Percentiles rank a stretch among this genome's conserved stretches.
Evolutionary conservation across 2,329 filamentous ascomycete genomes (phyloP).

Genomic region (Monosporascus sp.): DNA sequence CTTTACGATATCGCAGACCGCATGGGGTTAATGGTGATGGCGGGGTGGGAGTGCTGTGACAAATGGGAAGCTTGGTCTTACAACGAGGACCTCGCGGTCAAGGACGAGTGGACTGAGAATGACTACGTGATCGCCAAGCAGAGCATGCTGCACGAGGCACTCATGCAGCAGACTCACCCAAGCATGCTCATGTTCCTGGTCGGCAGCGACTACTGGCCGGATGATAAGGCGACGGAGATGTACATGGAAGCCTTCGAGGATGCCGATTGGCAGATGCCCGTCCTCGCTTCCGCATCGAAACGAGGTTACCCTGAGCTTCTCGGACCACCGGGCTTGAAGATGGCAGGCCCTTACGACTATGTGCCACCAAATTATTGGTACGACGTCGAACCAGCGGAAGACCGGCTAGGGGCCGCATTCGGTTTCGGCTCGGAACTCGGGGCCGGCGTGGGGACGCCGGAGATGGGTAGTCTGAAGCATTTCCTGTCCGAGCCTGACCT

Average conservation of each 20-base stretch:
- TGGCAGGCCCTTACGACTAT: conserved; percentile 64
- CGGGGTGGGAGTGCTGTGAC: conserved; percentile 63
- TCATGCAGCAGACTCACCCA: conserved; percentile 55
- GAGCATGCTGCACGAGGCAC: conserved; percentile 55
- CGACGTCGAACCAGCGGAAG: conserved; percentile 31
- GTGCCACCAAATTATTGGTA: conserved; percentile 63
- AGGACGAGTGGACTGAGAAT: conserved; percentile 40
- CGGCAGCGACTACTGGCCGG: conserved; percentile 60
- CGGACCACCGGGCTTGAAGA: conserved; percentile 57
- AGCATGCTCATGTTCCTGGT: conserved; percentile 54
- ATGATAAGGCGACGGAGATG: conserved; percentile 48
- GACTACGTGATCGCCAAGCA: conserved; percentile 52
- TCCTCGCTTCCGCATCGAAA: conserved; percentile 53
- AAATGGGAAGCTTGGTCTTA: conserved; percentile 64
- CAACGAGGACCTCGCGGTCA: conserved; percentile 45
- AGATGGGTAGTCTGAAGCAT: conserved; percentile 45
- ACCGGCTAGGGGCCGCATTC: conserved; percentile 50
- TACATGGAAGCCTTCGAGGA: conserved; percentile 46
- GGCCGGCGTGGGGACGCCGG: conserved; percentile 57
- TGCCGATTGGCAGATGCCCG: conserved; percentile 51
- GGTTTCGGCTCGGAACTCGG: conserved; percentile 61
- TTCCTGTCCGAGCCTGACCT: conserved; percentile 49
- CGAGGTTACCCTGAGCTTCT: conserved; percentile 47
- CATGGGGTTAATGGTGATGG: conserved; percentile 56
- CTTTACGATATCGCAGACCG: conserved; percentile 55